These are phyloP conservation scores for Linnemannia schmuckeri DNA, from an alignment of 192 early-diverging fungal genomes.

Conservation along the genomic window DNA sequence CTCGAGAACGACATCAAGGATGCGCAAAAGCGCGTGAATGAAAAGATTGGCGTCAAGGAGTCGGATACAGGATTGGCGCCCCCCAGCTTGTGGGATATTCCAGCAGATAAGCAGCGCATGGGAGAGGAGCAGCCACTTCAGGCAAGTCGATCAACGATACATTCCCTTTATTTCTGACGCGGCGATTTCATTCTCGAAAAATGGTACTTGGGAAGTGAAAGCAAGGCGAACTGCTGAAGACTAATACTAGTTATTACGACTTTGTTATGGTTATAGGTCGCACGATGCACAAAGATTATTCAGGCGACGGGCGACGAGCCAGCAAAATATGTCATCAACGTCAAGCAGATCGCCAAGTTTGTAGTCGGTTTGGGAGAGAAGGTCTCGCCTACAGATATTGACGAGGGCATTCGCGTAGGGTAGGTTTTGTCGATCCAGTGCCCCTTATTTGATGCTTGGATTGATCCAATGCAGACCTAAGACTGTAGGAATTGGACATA, in stretches of 20 bases:
- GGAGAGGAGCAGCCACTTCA: conserved; percentile 94
- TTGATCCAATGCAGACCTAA: not conserved
- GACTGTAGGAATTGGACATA: not conserved
- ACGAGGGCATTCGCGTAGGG: conserved; percentile 99
- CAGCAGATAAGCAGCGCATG: conserved; percentile 98
- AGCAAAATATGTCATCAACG: conserved; percentile 98
- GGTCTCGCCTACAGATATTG: conserved; percentile 99
- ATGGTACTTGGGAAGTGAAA: not conserved
- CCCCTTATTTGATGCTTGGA: not conserved
- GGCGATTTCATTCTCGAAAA: not conserved
- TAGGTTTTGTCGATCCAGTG: conserved; percentile 45
- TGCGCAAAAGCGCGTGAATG: conserved; percentile 97
- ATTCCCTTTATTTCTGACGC: not conserved
- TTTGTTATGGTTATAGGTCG: conserved; percentile 71
- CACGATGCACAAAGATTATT: conserved; percentile 99
- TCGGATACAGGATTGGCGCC: conserved; percentile 97
- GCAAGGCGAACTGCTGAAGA: not conserved
- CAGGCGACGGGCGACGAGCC: conserved; percentile 89
- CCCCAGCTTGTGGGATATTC: conserved; percentile 99
- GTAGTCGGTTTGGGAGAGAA: conserved; percentile 97
- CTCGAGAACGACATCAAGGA: conserved; percentile 97
- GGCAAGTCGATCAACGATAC: conserved; percentile 47
- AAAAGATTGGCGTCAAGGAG: conserved; percentile 99
- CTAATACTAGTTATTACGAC: not conserved
- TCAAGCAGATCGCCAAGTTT: conserved; percentile 99